A percentile compares a stretch with the other conserved stretches of the same genome.
These are phyloP conservation scores for Podospora tetraspora DNA, from an alignment of 495 filamentous ascomycete genomes.

Conservation along the genomic window DNA sequence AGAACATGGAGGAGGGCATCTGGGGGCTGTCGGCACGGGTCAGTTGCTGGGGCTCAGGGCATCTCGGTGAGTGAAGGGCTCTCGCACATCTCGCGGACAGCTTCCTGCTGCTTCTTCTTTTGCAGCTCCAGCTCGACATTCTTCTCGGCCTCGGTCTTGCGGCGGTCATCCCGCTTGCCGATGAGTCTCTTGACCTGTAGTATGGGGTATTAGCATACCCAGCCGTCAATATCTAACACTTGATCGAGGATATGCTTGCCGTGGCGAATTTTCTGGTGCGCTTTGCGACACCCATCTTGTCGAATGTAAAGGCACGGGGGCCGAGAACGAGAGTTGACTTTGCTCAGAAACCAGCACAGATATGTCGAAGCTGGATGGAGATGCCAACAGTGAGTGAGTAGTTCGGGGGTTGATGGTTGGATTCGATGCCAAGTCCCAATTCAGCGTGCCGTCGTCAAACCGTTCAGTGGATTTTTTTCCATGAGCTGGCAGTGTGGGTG, in stretches of 20 bases:
- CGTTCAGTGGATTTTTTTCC: not conserved
- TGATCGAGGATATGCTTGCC: constrained; percentile 19
- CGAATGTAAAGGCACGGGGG: not conserved
- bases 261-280: constrained; percentile 29
- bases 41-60: constrained; percentile 7
- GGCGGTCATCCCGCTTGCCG: constrained; percentile 56
- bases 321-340: not conserved
- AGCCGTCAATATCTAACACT: not conserved
- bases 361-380: not conserved
- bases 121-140: constrained; percentile 41
- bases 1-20: constrained; percentile 85
- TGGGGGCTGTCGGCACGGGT: constrained; percentile 49
- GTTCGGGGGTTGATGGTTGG: not conserved
- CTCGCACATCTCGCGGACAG: constrained; percentile 63
- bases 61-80: not conserved
- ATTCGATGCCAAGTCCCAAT: not conserved
- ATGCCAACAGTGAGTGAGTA: not conserved
- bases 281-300: constrained; percentile 32
- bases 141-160: constrained; percentile 56
- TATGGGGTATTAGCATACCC: constrained; percentile 15
- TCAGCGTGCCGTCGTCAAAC: not conserved
- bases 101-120: constrained; percentile 53
- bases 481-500: constrained; percentile 1
- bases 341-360: not conserved
- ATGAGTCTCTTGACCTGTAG: constrained; percentile 56